Base-by-base conservation (phyloP, 2,329 filamentous ascomycete species). In the Ceratocystis lukuohia region DNA sequence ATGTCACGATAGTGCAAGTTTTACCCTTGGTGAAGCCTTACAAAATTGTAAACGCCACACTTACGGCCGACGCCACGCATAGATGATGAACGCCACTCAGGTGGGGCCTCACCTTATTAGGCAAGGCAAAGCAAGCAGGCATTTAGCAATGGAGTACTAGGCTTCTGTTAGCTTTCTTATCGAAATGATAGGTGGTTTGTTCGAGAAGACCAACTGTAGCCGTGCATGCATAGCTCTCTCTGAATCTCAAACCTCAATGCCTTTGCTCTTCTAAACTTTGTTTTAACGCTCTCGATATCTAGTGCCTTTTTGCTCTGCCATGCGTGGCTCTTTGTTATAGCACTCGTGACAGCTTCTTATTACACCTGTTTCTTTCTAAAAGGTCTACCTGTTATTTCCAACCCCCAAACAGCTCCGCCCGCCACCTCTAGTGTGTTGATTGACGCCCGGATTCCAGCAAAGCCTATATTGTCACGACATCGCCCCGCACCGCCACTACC, bases 121-220 rank as follows among this genome's bases (percentile, higher is more conserved):
- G 25, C 45, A 41, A 41, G 37, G 44, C 22, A 46, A n/a, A 48
- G 41, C 25, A 37, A 28, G 28, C 20, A 62, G 44, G 41, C 56
- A 62, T 37, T 41, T 20, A 20, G 33, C n/a, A 61, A 20, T 45
- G 20, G 20, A 15, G 8, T 1, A 37, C n/a, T 8, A 30, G 59
- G 37, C 17, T 61, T 37, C 17, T 48, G 25, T 25, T 25, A 57
- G 45, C 62, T 56, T 22, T 20, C 56, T 53, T 25, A 62, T 65
- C 56, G 30, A 61, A 65, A 45, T 61, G 64, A 65, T 65, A 65
- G 64, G 64, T 65, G 64, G 64, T 65, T 65, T 61, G 45, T 65
- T 65, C 64, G 37, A 41, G 37, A 45, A 17, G 44, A 25, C 30
- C 46, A 63, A 17, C 28, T 59, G 33, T 59, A 33, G 25, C 22